phyloP scores from a whole-genome alignment of 345 rosid species.

The Schrenkiella parvula region DNA sequence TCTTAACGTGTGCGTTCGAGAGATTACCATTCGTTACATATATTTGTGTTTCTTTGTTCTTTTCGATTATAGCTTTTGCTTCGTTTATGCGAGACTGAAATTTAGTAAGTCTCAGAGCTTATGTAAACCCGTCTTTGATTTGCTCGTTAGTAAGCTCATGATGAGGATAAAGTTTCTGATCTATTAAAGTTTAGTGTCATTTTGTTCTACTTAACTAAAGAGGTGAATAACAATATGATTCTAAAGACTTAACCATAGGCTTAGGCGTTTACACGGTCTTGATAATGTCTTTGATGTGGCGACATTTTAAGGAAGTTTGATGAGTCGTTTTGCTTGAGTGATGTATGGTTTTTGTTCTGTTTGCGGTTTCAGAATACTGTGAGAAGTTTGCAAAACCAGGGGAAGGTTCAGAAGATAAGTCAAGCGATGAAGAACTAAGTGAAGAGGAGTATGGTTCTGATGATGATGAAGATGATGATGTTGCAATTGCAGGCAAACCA shows the following conservation, averaged over 20 bases:
- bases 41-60: background rate
- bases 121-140: background rate
- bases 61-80: background rate
- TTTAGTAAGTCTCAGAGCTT: background rate
- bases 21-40: background rate
- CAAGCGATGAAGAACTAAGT: slow-evolving; percentile 87
- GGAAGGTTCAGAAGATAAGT: slow-evolving; percentile 59
- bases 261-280: background rate
- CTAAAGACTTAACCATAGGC: background rate
- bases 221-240: background rate
- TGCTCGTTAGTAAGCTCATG: background rate
- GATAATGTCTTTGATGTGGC: too few relatives aligned
- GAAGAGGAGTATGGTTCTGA: slow-evolving; percentile 72
- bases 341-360: background rate
- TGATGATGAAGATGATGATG: slow-evolving; percentile 45
- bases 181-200: background rate
- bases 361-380: slow-evolving; percentile 51
- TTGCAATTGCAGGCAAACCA: slow-evolving; percentile 69
- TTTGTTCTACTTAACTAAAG: background rate
- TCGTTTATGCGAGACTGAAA: background rate
- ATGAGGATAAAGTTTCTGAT: background rate
- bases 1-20: background rate
- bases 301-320: background rate
- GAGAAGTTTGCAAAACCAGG: slow-evolving; percentile 90
- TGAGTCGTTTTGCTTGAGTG: background rate